Evolutionary conservation across 2,329 filamentous ascomycete genomes (phyloP), one percentile per base, ranked within the genome.

Genomic region (Phialophora expanda): DNA sequence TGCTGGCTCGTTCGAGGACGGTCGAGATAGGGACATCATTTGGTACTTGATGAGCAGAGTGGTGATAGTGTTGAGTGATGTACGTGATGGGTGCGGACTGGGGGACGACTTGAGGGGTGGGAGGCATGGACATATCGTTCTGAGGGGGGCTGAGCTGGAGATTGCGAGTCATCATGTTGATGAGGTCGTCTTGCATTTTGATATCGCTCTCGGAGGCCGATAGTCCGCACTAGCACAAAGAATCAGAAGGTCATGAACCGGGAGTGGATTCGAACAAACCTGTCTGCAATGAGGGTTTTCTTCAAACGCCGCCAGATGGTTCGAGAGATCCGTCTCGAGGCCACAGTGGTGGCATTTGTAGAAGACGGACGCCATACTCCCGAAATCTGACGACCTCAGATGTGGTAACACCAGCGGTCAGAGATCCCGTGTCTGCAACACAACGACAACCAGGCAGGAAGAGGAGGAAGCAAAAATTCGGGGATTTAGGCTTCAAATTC

Each of bases 41-140:
- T 54, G 75, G 77, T 56, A 75, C 82, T 67, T 89, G 75, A 75
- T 96, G 91, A 53, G 89, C 82, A 8, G 91, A 92, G 75, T 93
- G 92, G 70, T 90, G 89, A 77, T 96, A 96, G 77, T 96, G 92
- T 74, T 91, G 89, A 9, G 91, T 90, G 71, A 91, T 87, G 80
- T 95, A 96, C 68, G 85, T 82, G 69, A 91, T 89, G 24, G 83
- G 79, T 61, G 82, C 76, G 51, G 76, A 70, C 72, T 74, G 62
- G 64, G 71, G 68, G 57, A 64, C 64, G 58, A 67, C 68, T 62
- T 72, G 75, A 30, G 72, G 65, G 62, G 73, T 71, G 48, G 73
- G 58, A 66, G 73, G 70, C 68, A 68, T 66, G 30, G 73, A 69
- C 64, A 68, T 64, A 79, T 77, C 53, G 74, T 76, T 73, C 57